A percentile compares a stretch with the other conserved stretches of the same genome.
Evolutionary conservation across 352 stramenopile genomes (phyloP).

Genomic region (Globisporangium cystogenes): DNA sequence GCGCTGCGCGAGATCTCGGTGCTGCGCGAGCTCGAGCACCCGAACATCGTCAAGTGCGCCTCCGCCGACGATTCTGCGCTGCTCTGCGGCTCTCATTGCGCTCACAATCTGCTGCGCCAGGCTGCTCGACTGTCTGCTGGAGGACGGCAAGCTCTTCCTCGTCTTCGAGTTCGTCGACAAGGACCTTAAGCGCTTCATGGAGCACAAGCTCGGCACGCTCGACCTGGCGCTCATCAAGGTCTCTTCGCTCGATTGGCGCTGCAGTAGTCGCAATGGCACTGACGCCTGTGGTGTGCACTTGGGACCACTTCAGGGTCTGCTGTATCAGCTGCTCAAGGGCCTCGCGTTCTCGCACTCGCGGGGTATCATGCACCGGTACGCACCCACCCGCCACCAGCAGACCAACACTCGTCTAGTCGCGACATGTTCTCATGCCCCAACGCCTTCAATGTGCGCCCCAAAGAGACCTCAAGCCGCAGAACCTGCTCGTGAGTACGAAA

Average conservation of each 20-base stretch:
- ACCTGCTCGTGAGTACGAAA: constrained; percentile 93
- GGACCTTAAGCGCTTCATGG: constrained; percentile 96
- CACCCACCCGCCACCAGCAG: background rate
- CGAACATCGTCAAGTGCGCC: constrained; percentile 95
- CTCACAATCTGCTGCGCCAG: constrained; percentile 16
- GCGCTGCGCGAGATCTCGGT: constrained; percentile 98
- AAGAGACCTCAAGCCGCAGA: constrained; percentile 98
- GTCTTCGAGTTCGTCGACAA: constrained; percentile 99
- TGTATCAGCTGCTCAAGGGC: constrained; percentile 86
- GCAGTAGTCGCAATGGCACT: background rate
- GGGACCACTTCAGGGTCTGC: constrained; percentile 53
- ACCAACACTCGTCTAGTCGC: too few species aligned
- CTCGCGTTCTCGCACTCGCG: constrained; percentile 85
- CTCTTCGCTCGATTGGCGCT: background rate
- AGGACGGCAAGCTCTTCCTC: constrained; percentile 95
- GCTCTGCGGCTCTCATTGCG: background rate
- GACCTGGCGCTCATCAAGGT: constrained; percentile 64
- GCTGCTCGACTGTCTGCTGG: constrained; percentile 94
- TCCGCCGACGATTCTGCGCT: background rate
- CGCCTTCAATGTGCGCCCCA: too few species aligned
- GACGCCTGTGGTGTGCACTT: background rate
- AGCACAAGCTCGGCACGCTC: constrained; percentile 74
- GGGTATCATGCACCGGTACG: constrained; percentile 85
- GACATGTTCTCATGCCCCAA: too few species aligned
- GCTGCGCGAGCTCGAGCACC: constrained; percentile 95